phyloP scores from a whole-genome alignment of 202 grass and related monocot species.

The Cymbopogon flexuosus region DNA sequence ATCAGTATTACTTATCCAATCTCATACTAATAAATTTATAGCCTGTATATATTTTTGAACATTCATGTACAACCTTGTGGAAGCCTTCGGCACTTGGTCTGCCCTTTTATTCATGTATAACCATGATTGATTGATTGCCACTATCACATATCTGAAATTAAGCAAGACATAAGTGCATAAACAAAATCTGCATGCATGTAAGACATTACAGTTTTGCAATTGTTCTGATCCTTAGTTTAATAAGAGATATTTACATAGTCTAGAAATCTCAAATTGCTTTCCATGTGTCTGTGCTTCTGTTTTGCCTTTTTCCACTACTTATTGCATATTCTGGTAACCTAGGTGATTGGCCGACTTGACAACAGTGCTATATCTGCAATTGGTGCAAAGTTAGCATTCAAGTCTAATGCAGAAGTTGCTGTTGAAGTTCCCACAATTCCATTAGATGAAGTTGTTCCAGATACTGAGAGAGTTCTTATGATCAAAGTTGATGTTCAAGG shows the following conservation, averaged over 20 bases:
- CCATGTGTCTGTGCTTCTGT: background rate
- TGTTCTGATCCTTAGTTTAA: slow-evolving; percentile 1
- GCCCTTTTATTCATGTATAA: no score
- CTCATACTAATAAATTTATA: background rate
- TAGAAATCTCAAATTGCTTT: slow-evolving; percentile 18
- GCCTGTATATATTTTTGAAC: background rate
- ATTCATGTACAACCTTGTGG: background rate
- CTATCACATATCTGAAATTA: slow-evolving; percentile 13
- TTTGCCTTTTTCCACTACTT: slow-evolving; percentile 13
- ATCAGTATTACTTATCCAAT: background rate
- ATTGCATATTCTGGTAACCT: slow-evolving; percentile 30
- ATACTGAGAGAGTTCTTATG: slow-evolving; percentile 51
- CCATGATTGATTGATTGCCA: background rate
- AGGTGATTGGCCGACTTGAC: slow-evolving; percentile 85
- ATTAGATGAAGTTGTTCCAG: slow-evolving; percentile 77
- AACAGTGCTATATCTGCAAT: slow-evolving; percentile 98
- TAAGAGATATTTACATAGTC: background rate
- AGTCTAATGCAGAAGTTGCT: slow-evolving; percentile 67
- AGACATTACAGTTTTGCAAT: background rate
- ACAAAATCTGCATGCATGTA: background rate
- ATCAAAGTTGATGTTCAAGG: slow-evolving; percentile 97
- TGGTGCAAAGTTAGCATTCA: slow-evolving; percentile 88
- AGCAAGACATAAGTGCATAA: background rate
- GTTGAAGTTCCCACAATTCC: slow-evolving; percentile 71
- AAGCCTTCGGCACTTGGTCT: no score